Conservation (phyloP, 148 eudicot species). For the Persicaria tinctoria region DNA sequence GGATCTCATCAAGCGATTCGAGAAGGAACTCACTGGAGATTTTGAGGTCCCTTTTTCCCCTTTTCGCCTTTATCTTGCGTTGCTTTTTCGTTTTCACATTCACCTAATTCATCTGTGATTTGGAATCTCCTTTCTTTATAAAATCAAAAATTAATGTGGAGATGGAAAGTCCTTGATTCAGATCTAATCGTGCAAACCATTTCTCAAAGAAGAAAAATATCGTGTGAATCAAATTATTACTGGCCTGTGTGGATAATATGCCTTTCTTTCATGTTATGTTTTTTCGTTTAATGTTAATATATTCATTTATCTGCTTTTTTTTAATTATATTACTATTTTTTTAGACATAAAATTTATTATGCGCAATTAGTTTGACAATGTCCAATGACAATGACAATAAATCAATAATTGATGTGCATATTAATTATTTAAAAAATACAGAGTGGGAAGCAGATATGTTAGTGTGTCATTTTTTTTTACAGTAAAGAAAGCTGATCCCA, state of each 20-base stretch:
- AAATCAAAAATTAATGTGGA: background rate
- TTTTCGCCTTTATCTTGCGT: background rate
- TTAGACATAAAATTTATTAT: too few relatives aligned
- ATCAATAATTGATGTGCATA: background rate
- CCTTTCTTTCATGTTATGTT: background rate
- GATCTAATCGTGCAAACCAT: background rate
- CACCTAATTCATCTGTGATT: background rate
- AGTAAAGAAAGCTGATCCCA: too few relatives aligned
- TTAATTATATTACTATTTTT: too few relatives aligned
- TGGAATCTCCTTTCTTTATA: background rate
- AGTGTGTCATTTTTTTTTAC: background rate
- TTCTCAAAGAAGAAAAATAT: too few relatives aligned
- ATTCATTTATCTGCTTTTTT: too few relatives aligned
- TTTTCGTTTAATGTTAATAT: background rate
- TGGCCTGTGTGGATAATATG: background rate
- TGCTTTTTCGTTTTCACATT: background rate
- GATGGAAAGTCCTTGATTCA: background rate
- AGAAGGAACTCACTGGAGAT: slow-evolving; percentile 67
- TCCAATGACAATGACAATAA: background rate
- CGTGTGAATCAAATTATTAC: background rate
- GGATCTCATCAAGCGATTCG: slow-evolving; percentile 69
- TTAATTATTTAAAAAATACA: background rate
- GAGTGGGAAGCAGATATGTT: background rate
- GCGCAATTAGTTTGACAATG: too few relatives aligned
- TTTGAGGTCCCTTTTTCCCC: slow-evolving; percentile 38